These are phyloP conservation scores for Diplodia seriata DNA, from an alignment of 2,329 filamentous ascomycete genomes.

Conservation along the genomic window DNA sequence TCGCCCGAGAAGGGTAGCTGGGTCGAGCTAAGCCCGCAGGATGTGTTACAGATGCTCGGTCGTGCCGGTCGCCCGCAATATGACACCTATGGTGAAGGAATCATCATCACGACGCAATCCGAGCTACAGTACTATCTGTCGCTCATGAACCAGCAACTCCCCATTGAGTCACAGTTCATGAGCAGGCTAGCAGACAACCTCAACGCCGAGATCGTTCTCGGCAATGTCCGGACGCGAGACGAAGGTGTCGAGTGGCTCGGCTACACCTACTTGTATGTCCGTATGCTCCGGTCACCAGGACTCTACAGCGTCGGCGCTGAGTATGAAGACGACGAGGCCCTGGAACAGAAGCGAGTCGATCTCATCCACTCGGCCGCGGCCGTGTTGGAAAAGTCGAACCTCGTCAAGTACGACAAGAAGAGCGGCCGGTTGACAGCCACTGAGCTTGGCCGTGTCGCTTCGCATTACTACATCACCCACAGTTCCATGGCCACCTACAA, in stretches of 20 bases:
- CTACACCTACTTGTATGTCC: constrained; percentile 96
- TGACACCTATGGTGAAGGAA: constrained; percentile 97
- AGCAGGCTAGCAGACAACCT: constrained; percentile 93
- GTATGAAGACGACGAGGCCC: constrained; percentile 87
- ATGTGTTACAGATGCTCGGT: constrained; percentile 98
- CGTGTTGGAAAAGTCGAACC: constrained; percentile 83
- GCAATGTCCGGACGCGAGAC: constrained; percentile 88
- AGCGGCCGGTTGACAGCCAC: constrained; percentile 87
- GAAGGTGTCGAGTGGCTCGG: constrained; percentile 99
- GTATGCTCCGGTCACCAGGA: constrained; percentile 94
- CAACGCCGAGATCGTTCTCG: constrained; percentile 94
- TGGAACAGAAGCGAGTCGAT: constrained; percentile 98
- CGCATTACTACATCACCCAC: constrained; percentile 97
- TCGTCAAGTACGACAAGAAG: constrained; percentile 96
- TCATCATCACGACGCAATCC: constrained; percentile 94
- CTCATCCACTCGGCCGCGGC: constrained; percentile 91
- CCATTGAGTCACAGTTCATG: constrained; percentile 95
- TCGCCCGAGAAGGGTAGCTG: constrained; percentile 98
- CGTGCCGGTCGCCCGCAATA: constrained; percentile 96
- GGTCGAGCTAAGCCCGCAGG: constrained; percentile 96
- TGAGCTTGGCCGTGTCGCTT: constrained; percentile 92
- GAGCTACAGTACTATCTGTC: constrained; percentile 99
- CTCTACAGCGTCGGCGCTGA: constrained; percentile 95
- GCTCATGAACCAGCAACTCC: constrained; percentile 93
- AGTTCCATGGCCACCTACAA: constrained; percentile 98